Percentiles rank a stretch among this genome's conserved stretches.
Evolutionary conservation across 2,329 filamentous ascomycete genomes (phyloP).

Genomic region (Cordyceps cicadae): DNA sequence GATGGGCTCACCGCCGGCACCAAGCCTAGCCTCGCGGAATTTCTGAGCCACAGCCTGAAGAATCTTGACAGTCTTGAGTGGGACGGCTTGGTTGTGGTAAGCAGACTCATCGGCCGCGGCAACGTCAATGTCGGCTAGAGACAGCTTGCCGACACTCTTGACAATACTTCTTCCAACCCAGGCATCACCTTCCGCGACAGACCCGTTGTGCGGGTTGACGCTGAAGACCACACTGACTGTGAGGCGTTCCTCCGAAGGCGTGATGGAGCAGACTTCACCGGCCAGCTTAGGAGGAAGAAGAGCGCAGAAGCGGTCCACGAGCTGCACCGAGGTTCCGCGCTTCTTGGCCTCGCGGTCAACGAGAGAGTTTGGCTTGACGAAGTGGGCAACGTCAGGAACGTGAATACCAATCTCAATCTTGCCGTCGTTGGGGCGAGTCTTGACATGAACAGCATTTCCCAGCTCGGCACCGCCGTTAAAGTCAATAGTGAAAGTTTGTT

Average conservation of each 20-base stretch:
- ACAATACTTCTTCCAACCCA: slow-evolving; percentile 94
- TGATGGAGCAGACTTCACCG: slow-evolving; percentile 78
- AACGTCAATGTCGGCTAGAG: slow-evolving; percentile 77
- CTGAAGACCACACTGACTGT: slow-evolving; percentile 90
- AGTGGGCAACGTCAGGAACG: slow-evolving; percentile 90
- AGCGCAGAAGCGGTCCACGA: slow-evolving; percentile 81
- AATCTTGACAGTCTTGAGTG: slow-evolving; percentile 69
- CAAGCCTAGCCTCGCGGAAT: slow-evolving; percentile 81
- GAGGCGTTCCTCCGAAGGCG: slow-evolving; percentile 80
- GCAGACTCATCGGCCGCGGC: slow-evolving; percentile 59
- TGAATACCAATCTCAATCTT: slow-evolving; percentile 92
- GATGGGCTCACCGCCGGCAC: slow-evolving; percentile 68
- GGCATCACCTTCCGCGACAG: slow-evolving; percentile 72
- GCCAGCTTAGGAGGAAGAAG: slow-evolving; percentile 83
- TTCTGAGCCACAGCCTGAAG: slow-evolving; percentile 78
- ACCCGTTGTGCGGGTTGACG: slow-evolving; percentile 72
- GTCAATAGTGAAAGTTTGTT: slow-evolving; percentile 87
- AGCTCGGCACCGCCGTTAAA: slow-evolving; percentile 81
- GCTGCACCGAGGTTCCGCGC: slow-evolving; percentile 88
- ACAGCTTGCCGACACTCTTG: slow-evolving; percentile 80
- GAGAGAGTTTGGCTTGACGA: slow-evolving; percentile 90
- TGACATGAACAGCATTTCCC: slow-evolving; percentile 88
- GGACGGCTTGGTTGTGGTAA: slow-evolving; percentile 56
- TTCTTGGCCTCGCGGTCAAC: slow-evolving; percentile 98
- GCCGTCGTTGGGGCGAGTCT: slow-evolving; percentile 73